Percentiles rank a stretch among this genome's conserved stretches.
Evolutionary conservation across 129 eudicot genomes (phyloP).

Genomic region (Calendula officinalis): DNA sequence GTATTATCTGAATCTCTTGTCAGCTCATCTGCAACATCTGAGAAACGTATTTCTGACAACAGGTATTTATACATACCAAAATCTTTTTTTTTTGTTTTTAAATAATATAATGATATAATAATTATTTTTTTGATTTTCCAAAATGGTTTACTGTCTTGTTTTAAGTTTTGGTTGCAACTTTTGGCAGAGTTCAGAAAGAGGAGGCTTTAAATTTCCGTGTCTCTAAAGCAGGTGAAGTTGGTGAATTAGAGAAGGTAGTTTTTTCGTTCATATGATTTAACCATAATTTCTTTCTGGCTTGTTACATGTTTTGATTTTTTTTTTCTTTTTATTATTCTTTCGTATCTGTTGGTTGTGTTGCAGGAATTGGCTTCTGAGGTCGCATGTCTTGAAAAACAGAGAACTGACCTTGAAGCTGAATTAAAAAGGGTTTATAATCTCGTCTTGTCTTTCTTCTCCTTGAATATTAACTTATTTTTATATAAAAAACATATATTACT

Average conservation of each 20-base stretch:
- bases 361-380: constrained; percentile 91
- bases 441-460: not conserved
- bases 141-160: constrained; percentile 14
- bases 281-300: constrained; percentile 1
- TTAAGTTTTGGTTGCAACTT: constrained; percentile 7
- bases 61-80: constrained; percentile 40
- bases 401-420: constrained; percentile 91
- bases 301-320: not conserved
- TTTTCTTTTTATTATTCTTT: constrained; percentile 2
- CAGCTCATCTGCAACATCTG: constrained; percentile 71
- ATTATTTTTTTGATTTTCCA: constrained; percentile 3
- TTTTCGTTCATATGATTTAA: constrained; percentile 16
- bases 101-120: not conserved
- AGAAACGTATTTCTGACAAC: constrained; percentile 89
- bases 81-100: not conserved
- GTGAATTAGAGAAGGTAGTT: constrained; percentile 86
- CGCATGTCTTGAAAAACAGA: constrained; percentile 80
- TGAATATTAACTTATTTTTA: constrained; percentile 1
- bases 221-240: constrained; percentile 77
- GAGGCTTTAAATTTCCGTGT: constrained; percentile 91
- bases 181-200: constrained; percentile 79
- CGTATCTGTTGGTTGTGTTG: constrained; percentile 7
- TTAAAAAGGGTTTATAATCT: constrained; percentile 65
- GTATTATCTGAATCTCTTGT: constrained; percentile 85
- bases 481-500: not conserved